Conservation (phyloP, 2,329 filamentous ascomycete genomes). For the Chaetomiaceae sp. region DNA sequence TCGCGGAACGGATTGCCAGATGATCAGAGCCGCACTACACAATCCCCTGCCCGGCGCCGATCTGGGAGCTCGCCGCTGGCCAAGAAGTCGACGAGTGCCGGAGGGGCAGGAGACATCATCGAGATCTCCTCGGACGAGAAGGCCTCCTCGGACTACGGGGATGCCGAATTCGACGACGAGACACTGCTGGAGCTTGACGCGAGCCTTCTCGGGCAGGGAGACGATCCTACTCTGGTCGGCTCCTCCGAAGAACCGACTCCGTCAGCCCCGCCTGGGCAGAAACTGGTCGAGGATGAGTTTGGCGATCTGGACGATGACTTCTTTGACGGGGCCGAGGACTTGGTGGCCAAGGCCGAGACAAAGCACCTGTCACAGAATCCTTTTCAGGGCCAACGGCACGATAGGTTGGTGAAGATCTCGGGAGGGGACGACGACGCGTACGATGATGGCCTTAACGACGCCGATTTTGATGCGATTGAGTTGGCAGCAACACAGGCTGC, state of each 20-base stretch:
- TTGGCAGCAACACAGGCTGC: constrained; percentile 64
- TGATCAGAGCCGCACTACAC: constrained; percentile 14
- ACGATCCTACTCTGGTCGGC: constrained; percentile 15
- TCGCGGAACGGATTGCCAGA: constrained; percentile 14
- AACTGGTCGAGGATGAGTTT: constrained; percentile 49
- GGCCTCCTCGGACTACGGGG: constrained; percentile 44
- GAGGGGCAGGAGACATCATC: neutral
- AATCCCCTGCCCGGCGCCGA: constrained; percentile 1
- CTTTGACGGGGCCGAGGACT: constrained; percentile 42
- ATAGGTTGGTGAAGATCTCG: constrained; percentile 32
- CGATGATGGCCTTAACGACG: constrained; percentile 68
- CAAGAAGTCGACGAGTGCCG: constrained; percentile 10
- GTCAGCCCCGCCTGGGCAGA: constrained; percentile 11
- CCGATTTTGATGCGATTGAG: constrained; percentile 74
- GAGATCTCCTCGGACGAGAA: neutral
- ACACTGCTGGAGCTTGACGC: constrained; percentile 50
- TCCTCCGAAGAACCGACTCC: constrained; percentile 4
- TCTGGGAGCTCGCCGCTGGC: constrained; percentile 16
- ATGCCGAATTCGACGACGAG: constrained; percentile 46
- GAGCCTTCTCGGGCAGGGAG: constrained; percentile 30
- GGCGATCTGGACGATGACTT: constrained; percentile 60
- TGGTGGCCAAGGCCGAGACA: constrained; percentile 34
- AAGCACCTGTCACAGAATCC: constrained; percentile 19
- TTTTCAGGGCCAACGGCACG: constrained; percentile 8
- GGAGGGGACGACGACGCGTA: constrained; percentile 38